Evolutionary conservation across 1,284 basidiomycete species (phyloP).

Genomic region (Marasmius tenuissimus): DNA sequence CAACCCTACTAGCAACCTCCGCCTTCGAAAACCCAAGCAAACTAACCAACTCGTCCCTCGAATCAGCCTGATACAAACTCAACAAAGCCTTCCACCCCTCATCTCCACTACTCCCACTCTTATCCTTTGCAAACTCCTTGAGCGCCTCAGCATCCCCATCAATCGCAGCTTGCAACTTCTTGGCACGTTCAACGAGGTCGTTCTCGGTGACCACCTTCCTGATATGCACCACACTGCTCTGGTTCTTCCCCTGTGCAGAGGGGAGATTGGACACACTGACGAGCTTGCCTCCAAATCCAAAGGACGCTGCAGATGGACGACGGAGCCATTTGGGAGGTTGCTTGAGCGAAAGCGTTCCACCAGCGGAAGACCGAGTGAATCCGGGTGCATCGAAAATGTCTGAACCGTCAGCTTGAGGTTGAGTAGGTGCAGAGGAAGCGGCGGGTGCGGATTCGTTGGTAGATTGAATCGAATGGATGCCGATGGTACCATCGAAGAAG

Average conservation of each 20-base stretch:
- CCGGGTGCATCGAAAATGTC: slow-evolving; percentile 78
- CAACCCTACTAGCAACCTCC: slow-evolving; percentile 79
- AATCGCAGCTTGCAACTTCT: slow-evolving; percentile 68
- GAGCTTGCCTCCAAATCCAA: slow-evolving; percentile 93
- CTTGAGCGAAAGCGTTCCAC: slow-evolving; percentile 75
- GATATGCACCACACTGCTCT: slow-evolving; percentile 79
- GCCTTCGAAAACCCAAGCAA: slow-evolving; percentile 93
- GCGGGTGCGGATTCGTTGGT: slow-evolving; percentile 67
- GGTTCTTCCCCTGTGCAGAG: slow-evolving; percentile 70
- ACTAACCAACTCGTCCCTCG: slow-evolving; percentile 87
- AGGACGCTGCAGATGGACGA: slow-evolving; percentile 79
- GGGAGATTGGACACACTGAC: slow-evolving; percentile 77
- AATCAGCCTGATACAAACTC: slow-evolving; percentile 88
- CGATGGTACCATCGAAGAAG: slow-evolving; percentile 52
- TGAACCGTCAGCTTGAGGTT: slow-evolving; percentile 53
- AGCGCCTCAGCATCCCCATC: slow-evolving; percentile 63
- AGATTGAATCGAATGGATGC: slow-evolving; percentile 84
- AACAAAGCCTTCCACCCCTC: slow-evolving; percentile 87
- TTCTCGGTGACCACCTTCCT: slow-evolving; percentile 80
- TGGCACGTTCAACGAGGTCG: slow-evolving; percentile 77
- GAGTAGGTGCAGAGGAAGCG: slow-evolving; percentile 38
- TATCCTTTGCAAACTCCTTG: slow-evolving; percentile 66
- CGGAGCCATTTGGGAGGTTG: slow-evolving; percentile 97
- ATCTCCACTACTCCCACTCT: slow-evolving; percentile 36
- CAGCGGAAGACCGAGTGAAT: slow-evolving; percentile 47